These are phyloP conservation scores for Neofusicoccum umdonicola DNA, from an alignment of 2,329 filamentous ascomycete genomes.

Conservation along the genomic window DNA sequence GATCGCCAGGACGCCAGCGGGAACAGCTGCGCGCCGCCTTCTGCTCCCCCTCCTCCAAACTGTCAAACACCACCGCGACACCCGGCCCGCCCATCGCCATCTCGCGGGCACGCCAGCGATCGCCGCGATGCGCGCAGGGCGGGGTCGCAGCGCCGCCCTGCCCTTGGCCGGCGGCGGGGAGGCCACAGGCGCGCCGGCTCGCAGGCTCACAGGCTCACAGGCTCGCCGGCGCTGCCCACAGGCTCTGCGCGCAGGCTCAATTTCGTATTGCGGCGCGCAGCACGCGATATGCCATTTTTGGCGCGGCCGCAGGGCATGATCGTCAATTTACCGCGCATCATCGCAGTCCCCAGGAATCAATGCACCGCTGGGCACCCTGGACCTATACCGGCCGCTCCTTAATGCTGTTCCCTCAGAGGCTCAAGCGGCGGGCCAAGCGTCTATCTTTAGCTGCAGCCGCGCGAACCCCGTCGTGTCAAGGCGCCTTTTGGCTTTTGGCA, in stretches of 20 bases:
- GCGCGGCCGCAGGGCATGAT: conserved; percentile 2
- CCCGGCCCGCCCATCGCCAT: conserved; percentile 2
- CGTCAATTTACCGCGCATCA: conserved; percentile 13
- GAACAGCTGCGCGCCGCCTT: background rate
- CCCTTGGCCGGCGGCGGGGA: background rate
- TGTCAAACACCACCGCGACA: conserved; percentile 2
- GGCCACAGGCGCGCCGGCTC: too few species aligned
- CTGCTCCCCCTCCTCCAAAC: background rate
- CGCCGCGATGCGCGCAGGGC: background rate
- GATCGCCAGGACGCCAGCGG: background rate
- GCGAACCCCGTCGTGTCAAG: background rate
- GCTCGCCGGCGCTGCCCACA: too few species aligned
- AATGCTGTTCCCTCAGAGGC: conserved; percentile 1
- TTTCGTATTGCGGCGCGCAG: background rate
- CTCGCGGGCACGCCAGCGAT: background rate
- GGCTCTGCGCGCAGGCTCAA: too few species aligned
- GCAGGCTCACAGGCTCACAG: too few species aligned
- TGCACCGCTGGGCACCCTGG: background rate
- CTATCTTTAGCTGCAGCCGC: background rate
- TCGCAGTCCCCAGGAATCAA: conserved; percentile 2
- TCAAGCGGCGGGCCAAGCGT: conserved; percentile 10
- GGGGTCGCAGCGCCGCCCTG: background rate
- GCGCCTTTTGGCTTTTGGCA: background rate
- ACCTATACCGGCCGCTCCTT: background rate
- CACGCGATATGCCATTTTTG: conserved; percentile 3